Percentiles rank a stretch among this genome's conserved stretches.
These are phyloP conservation scores for Citrus medica DNA, from an alignment of 345 rosid genomes.

Conservation along the genomic window DNA sequence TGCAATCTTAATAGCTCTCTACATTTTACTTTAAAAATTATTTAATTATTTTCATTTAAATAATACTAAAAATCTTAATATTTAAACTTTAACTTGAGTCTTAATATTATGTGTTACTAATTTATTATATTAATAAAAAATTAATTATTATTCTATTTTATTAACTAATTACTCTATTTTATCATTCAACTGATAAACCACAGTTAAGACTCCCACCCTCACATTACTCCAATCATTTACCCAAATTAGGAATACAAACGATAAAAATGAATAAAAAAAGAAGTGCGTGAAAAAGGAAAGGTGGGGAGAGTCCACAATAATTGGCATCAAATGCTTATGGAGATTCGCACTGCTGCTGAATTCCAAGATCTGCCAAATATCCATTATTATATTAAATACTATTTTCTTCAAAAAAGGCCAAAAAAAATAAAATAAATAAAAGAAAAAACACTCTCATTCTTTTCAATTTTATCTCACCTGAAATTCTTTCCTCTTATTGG, in stretches of 20 bases:
- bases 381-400: conserved; percentile 12
- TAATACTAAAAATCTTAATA: too few species aligned
- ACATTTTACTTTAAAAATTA: too few species aligned
- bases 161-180: too few species aligned
- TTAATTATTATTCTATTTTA: too few species aligned
- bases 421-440: neutral
- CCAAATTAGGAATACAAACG: neutral
- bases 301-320: conserved; percentile 42
- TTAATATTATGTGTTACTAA: too few species aligned
- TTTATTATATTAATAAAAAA: too few species aligned
- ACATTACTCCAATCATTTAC: too few species aligned
- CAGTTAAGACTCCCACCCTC: too few species aligned
- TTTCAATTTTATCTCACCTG: neutral
- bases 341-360: conserved; percentile 73
- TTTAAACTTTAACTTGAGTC: accelerated
- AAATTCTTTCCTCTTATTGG: neutral
- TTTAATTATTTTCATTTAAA: too few species aligned
- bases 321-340: conserved; percentile 78
- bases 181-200: too few species aligned
- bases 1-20: too few species aligned
- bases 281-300: conserved; percentile 22
- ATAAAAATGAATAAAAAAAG: conserved; percentile 6
- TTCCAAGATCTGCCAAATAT: conserved; percentile 51
- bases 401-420: neutral
- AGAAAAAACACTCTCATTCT: neutral